A percentile compares a stretch with the other conserved stretches of the same genome.
Evolutionary conservation across 257 asterid species (phyloP).

Genomic region (Craterostigma plantagineum): DNA sequence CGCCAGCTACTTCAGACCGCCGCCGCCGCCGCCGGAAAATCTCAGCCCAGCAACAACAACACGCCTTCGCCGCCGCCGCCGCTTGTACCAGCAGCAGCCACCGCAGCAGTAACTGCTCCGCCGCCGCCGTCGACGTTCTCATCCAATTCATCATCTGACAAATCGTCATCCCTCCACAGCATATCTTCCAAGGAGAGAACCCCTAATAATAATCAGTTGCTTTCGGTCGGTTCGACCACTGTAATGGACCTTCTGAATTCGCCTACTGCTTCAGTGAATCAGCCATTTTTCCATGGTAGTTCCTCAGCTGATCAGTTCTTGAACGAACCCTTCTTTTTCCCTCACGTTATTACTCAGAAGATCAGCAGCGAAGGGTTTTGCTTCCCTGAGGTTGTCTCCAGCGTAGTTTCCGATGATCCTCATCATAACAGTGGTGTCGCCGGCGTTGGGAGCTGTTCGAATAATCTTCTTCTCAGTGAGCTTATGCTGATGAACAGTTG

Average conservation of each 20-base stretch:
- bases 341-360: constrained; percentile 25
- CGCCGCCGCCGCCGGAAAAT: constrained; percentile 7
- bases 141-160: constrained; percentile 22
- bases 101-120: constrained; percentile 3
- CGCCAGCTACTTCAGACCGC: constrained; percentile 45
- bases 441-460: constrained; percentile 14
- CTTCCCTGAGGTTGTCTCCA: constrained; percentile 22
- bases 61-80: constrained; percentile 2
- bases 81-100: not conserved
- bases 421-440: constrained; percentile 8
- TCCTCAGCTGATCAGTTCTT: constrained; percentile 17
- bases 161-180: no score
- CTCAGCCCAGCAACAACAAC: constrained; percentile 1
- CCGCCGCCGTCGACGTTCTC: constrained; percentile 43
- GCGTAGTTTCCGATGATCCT: not conserved
- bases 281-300: constrained; percentile 16
- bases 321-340: constrained; percentile 31
- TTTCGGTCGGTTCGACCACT: constrained; percentile 16
- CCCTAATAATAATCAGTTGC: constrained; percentile 25
- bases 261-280: constrained; percentile 64
- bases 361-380: constrained; percentile 12
- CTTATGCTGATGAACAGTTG: constrained; percentile 33
- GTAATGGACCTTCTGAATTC: constrained; percentile 37
- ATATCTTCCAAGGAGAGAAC: constrained; percentile 25
- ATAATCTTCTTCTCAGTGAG: constrained; percentile 26